Percentiles rank a stretch among this genome's conserved stretches.
Conservation (phyloP, 139 green algal species). For the Zygnema circumcarinatum region DNA sequence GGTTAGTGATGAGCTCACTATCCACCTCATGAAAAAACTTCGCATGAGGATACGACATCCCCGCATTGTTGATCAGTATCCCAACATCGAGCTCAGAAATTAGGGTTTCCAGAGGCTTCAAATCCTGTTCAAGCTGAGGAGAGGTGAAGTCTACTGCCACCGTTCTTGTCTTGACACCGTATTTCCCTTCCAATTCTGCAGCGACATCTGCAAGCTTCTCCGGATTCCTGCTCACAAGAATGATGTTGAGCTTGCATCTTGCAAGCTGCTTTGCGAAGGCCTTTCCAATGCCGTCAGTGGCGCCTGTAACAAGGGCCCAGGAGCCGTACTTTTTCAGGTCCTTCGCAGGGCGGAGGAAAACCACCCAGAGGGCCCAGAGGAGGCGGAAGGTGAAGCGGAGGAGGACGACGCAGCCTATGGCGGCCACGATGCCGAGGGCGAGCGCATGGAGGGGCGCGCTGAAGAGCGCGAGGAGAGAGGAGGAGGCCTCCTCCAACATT, state of each 20-base stretch:
- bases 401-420: background rate
- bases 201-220: conserved; percentile 70
- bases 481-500: too few relatives aligned
- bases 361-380: conserved; percentile 32
- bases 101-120: background rate
- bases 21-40: conserved; percentile 65
- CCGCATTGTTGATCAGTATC: conserved; percentile 87
- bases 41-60: conserved; percentile 80
- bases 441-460: background rate
- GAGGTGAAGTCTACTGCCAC: conserved; percentile 55
- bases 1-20: conserved; percentile 58
- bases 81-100: conserved; percentile 76
- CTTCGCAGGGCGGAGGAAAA: conserved; percentile 57
- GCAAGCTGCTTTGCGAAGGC: conserved; percentile 72
- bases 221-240: conserved; percentile 78
- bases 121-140: background rate
- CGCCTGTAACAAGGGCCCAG: conserved; percentile 82
- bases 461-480: background rate
- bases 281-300: conserved; percentile 85
- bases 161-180: conserved; percentile 65
- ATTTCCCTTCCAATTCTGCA: conserved; percentile 62
- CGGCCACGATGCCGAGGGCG: background rate
- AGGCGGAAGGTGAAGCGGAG: background rate
- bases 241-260: conserved; percentile 74
- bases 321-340: conserved; percentile 69